A percentile compares a stretch with the other conserved stretches of the same genome.
These are phyloP conservation scores for Irpex rosettiformis DNA, from an alignment of 1,284 basidiomycete species.

Conservation along the genomic window DNA sequence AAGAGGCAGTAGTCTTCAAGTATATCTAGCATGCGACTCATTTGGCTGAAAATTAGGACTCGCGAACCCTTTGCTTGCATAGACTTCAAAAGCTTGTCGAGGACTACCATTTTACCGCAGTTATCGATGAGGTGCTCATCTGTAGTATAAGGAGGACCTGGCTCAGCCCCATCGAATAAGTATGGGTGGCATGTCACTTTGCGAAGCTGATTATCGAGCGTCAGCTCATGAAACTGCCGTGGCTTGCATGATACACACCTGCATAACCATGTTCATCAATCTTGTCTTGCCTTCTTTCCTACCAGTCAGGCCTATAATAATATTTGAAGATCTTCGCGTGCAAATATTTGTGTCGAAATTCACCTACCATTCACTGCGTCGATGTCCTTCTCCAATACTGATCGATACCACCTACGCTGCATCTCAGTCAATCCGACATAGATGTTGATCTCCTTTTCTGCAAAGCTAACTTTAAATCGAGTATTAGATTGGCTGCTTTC, in stretches of 20 bases:
- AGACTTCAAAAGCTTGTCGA: constrained; percentile 87
- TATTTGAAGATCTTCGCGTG: background rate
- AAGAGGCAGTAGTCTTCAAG: constrained; percentile 98
- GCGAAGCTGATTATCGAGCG: background rate
- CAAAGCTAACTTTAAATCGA: background rate
- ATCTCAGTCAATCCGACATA: constrained; percentile 98
- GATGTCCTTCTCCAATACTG: constrained; percentile 96
- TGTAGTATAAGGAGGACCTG: constrained; percentile 97
- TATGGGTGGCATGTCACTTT: constrained; percentile 1
- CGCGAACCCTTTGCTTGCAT: constrained; percentile 95
- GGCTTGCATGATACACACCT: constrained; percentile 80
- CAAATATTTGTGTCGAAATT: background rate
- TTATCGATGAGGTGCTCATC: constrained; percentile 97
- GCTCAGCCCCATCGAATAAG: constrained; percentile 52
- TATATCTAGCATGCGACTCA: constrained; percentile 93
- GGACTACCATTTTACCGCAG: constrained; percentile 96
- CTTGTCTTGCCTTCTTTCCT: constrained; percentile 99
- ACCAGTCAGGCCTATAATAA: constrained; percentile 67
- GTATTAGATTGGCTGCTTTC: too few species aligned
- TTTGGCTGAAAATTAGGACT: constrained; percentile 97
- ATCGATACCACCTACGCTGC: constrained; percentile 98
- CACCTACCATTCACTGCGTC: constrained; percentile 90
- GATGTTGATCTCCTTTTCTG: constrained; percentile 98
- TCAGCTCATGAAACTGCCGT: constrained; percentile 46
- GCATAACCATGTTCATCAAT: constrained; percentile 99